These are phyloP conservation scores for Microbotryomycetes sp. DNA, from an alignment of 1,284 basidiomycete species.

Conservation along the genomic window DNA sequence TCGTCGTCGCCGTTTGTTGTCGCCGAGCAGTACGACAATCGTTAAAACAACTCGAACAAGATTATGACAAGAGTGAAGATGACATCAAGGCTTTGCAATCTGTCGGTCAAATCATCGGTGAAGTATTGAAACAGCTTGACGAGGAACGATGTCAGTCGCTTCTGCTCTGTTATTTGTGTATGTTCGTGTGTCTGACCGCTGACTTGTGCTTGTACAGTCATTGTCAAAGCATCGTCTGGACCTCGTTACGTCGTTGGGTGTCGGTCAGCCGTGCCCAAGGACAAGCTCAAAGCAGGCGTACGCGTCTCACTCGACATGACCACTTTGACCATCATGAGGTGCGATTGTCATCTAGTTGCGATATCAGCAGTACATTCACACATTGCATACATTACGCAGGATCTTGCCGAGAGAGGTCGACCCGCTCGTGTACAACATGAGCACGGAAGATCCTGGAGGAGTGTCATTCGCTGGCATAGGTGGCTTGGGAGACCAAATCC, in stretches of 20 bases:
- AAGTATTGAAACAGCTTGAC: conserved; percentile 97
- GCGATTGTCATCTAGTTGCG: not conserved
- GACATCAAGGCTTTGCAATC: conserved; percentile 99
- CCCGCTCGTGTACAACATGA: conserved; percentile 99
- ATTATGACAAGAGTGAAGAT: conserved; percentile 93
- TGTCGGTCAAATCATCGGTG: conserved; percentile 97
- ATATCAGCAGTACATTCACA: too few relatives aligned
- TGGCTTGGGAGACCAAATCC: conserved; percentile 90
- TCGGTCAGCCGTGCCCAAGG: conserved; percentile 80
- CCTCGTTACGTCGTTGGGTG: conserved; percentile 99
- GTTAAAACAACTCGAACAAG: conserved; percentile 76
- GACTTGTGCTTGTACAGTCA: conserved; percentile 55
- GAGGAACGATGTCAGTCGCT: conserved; percentile 93
- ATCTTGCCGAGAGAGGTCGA: conserved; percentile 97
- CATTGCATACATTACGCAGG: conserved; percentile 22
- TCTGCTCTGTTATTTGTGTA: too few relatives aligned
- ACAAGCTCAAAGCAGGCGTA: conserved; percentile 77
- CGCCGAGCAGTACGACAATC: conserved; percentile 21
- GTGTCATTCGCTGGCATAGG: conserved; percentile 96
- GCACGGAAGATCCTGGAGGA: conserved; percentile 91
- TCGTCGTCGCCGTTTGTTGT: not conserved
- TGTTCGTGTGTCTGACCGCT: not conserved
- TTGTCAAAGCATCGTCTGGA: conserved; percentile 97
- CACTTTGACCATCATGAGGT: conserved; percentile 94
- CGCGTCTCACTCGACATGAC: conserved; percentile 99